Base-by-base conservation (phyloP, 2,329 filamentous ascomycete genomes). In the Sodiomyces alkalinus region DNA sequence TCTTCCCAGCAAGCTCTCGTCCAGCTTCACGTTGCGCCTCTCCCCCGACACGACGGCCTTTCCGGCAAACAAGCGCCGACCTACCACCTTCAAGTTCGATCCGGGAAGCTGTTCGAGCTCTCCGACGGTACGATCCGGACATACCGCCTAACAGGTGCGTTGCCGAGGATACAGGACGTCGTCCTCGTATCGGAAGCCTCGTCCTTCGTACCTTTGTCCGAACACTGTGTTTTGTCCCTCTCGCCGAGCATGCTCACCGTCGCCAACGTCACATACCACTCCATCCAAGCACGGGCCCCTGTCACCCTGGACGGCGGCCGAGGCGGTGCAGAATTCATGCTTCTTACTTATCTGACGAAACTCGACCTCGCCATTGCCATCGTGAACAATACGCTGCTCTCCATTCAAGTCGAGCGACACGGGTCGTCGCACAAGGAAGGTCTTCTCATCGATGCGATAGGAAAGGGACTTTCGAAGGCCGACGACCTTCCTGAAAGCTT, bases 391-490 rank as follows among this genome's bases (percentile, higher is more conserved):
- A 62, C 70, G 24, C 54, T 87, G 18, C 57, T 82, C 11, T 77
- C 71, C 1, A 60, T 85, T 28, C 78, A 83, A 41, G 54, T 78
- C n/a, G 70, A 77, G 42, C 64, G 66, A 2, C 71, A 70, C 2
- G 63, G 62, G 41, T 55, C 52, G 25, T 58, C 66, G n/a, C 58
- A 59, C 33, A 65, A 60, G 36, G 64, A 70, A 28, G 74, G 76
- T 7, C 57, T 80, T 6, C 54, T 86, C 16, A 76, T 80, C 19
- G 78, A 86, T 44, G 78, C 79, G 0, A 69, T 86, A 30, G 76
- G 78, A 2, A 74, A 74, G 34, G 78, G 76, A 3, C 54, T 35
- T 7, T 32, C 32, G 6, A 34, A 34, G 23, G 27, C 31, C 12
- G 34, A 34, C 9, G 25, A 26, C 17, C 27, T 38, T 5, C 32